Evolutionary conservation across 1,284 basidiomycete species (phyloP), one percentile per base, ranked within the genome.

Genomic region (Pisolithus thermaeus): DNA sequence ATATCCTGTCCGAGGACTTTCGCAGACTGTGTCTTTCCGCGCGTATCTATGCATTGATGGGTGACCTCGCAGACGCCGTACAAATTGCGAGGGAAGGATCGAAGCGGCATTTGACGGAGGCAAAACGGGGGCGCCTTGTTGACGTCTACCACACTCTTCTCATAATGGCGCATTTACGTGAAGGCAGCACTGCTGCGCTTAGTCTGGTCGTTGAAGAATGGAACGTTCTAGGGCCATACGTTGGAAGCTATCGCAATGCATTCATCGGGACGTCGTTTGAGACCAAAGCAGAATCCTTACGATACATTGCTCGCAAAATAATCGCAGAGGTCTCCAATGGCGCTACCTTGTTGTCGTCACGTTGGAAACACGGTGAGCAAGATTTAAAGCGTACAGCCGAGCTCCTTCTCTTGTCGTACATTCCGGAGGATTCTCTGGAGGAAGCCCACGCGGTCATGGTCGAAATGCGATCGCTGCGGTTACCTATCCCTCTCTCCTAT

Each of bases 151-250:
- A 71, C 36, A 64, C 69, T 43, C 60, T 83, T 37, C 50, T 77
- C 25, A 61, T 66, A n/a, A 71, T 74, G 12, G 62, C 71, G 20
- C 64, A 65, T 41, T 66, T 69, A 39, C 66, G 68, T 52, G 63
- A 62, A 20, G 72, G 70, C 50, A 58, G 70, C 16, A 36, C 61
- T n/a, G 65, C 64, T 12, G 72, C 73, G 22, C 59, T 84, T 28
- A 72, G 77, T 38, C 70, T 76, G 39, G 55, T 83, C 40, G 57
- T 73, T 44, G 55, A 64, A 28, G 68, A 80, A 37, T 80, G 74
- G 78, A 47, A 56, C 0, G 59, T 58, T 50, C 53, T 79, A n/a
- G 65, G 64, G 3, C 53, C 61, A 4, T 68, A 71, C 56, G 58
- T 73, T 54, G 46, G 53, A 49, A 51, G 41, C 52, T 53, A 20